Conservation (phyloP, 2,329 filamentous ascomycete species). For the Talaromyces sp. region DNA sequence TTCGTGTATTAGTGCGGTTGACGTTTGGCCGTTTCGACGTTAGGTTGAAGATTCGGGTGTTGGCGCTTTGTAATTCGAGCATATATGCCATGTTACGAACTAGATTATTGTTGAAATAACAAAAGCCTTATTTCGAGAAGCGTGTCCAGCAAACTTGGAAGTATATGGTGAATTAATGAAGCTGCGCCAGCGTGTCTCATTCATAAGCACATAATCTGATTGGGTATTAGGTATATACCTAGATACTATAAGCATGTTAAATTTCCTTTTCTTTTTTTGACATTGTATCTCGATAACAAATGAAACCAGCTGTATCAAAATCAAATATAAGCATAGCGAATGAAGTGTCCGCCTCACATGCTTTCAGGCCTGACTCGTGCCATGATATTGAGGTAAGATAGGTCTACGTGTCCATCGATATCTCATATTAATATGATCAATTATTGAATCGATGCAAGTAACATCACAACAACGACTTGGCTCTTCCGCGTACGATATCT, state of each 20-base stretch:
- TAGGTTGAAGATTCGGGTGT: neutral
- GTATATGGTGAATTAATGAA: neutral
- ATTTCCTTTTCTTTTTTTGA: neutral
- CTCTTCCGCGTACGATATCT: neutral
- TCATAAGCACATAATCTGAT: neutral
- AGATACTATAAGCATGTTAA: neutral
- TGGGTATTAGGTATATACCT: neutral
- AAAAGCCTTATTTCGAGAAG: neutral
- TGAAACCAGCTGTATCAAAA: neutral
- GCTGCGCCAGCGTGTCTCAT: neutral
- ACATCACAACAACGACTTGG: neutral
- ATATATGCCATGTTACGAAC: neutral
- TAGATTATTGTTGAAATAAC: neutral
- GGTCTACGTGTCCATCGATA: neutral
- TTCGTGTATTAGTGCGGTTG: constrained; percentile 1
- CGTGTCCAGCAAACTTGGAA: neutral
- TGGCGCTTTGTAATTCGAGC: neutral
- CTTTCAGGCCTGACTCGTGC: neutral
- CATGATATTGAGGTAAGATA: neutral
- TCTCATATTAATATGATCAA: neutral
- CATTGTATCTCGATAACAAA: neutral
- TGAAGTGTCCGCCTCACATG: neutral
- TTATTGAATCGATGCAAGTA: neutral
- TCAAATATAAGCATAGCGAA: neutral
- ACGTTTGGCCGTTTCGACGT: neutral